phyloP scores from a whole-genome alignment of 257 asterid species.

The Euphrasia confusa region DNA sequence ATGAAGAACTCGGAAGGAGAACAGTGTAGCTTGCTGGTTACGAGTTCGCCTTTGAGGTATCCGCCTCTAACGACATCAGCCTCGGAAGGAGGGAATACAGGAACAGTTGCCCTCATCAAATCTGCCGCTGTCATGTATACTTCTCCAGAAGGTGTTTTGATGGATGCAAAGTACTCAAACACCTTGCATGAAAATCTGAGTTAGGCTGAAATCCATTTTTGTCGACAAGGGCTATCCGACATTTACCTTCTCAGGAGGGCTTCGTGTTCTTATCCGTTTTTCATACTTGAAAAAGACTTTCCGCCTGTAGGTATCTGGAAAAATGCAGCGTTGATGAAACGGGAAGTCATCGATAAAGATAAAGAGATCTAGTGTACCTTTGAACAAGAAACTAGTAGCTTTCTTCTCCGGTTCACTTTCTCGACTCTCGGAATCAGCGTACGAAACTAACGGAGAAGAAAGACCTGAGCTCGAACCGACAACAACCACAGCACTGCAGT shows the following conservation, averaged over 20 bases:
- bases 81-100: conserved; percentile 87
- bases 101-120: conserved; percentile 85
- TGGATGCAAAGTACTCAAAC: conserved; percentile 86
- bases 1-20: conserved; percentile 75
- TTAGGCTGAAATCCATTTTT: no score
- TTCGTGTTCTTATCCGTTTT: conserved; percentile 72
- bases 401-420: conserved; percentile 34
- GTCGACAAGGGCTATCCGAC: no score
- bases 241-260: conserved; percentile 88
- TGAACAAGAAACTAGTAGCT: conserved; percentile 40
- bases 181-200: conserved; percentile 38
- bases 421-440: conserved; percentile 59
- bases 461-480: conserved; percentile 48
- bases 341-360: no score
- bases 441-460: conserved; percentile 33
- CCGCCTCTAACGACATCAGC: conserved; percentile 68
- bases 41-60: conserved; percentile 56
- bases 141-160: conserved; percentile 55
- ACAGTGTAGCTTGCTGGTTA: conserved; percentile 46
- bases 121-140: conserved; percentile 76
- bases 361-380: conserved; percentile 35
- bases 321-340: conserved; percentile 4
- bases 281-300: conserved; percentile 95
- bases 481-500: conserved; percentile 26
- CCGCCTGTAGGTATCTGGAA: conserved; percentile 74